Percentiles rank a stretch among this genome's conserved stretches.
Conservation (phyloP, 2,329 filamentous ascomycete genomes). For the Penicillium capsulatum region DNA sequence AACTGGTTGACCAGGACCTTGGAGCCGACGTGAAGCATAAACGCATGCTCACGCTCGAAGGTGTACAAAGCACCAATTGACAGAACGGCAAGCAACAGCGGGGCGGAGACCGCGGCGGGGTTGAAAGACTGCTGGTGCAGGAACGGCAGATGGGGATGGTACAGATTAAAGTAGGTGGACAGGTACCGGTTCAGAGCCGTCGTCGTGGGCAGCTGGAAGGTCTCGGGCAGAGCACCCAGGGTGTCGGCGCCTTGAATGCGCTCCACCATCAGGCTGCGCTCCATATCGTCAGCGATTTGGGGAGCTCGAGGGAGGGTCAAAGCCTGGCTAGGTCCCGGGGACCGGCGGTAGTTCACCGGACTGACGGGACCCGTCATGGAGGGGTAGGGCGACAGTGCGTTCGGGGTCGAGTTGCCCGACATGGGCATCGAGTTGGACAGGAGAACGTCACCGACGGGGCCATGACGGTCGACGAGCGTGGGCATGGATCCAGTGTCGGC, state of each 20-base stretch:
- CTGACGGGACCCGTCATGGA: conserved; percentile 64
- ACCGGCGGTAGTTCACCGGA: conserved; percentile 65
- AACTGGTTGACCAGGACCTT: conserved; percentile 98
- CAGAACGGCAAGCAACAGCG: conserved; percentile 80
- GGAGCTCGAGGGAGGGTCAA: conserved; percentile 67
- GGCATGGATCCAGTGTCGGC: conserved; percentile 59
- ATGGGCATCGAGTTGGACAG: conserved; percentile 68
- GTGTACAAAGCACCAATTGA: conserved; percentile 96
- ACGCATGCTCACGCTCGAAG: conserved; percentile 94
- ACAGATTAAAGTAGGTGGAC: conserved; percentile 92
- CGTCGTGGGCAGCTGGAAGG: conserved; percentile 79
- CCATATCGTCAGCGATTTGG: conserved; percentile 77
- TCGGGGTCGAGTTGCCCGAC: conserved; percentile 65
- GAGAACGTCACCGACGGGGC: conserved; percentile 57
- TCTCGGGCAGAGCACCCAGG: conserved; percentile 77
- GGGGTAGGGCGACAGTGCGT: conserved; percentile 68
- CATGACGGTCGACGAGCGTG: conserved; percentile 63
- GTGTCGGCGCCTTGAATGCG: conserved; percentile 77
- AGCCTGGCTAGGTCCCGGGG: conserved; percentile 63
- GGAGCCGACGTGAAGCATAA: conserved; percentile 94
- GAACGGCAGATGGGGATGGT: conserved; percentile 95
- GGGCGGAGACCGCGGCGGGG: conserved; percentile 72
- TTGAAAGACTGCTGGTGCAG: conserved; percentile 88
- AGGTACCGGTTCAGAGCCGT: conserved; percentile 84
- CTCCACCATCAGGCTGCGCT: conserved; percentile 78